Evolutionary conservation across 345 rosid species (phyloP).

Genomic region (Arabidopsis suecica): DNA sequence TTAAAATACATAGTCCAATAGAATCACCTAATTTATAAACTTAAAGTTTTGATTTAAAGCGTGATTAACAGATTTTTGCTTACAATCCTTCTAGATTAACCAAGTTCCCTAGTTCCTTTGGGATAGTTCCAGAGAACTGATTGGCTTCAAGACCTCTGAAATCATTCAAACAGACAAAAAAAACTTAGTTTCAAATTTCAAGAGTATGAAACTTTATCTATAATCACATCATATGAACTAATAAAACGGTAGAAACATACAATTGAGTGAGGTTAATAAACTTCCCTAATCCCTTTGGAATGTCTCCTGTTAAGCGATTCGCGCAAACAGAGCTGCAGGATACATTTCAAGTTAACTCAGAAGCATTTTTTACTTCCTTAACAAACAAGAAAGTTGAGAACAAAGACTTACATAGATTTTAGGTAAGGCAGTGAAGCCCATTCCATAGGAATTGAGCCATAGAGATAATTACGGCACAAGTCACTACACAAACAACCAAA

Average conservation of each 20-base stretch:
- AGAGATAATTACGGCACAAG: slow-evolving; percentile 60
- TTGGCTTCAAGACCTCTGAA: slow-evolving; percentile 68
- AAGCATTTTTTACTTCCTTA: slow-evolving; percentile 5
- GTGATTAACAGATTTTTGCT: slow-evolving; percentile 21
- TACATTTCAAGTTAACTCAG: slow-evolving; percentile 21
- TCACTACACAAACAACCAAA: slow-evolving; percentile 52
- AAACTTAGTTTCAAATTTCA: neutral
- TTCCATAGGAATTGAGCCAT: slow-evolving; percentile 62
- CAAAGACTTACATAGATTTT: slow-evolving; percentile 53
- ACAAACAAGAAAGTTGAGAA: slow-evolving; percentile 23
- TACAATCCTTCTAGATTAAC: slow-evolving; percentile 58
- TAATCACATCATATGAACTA: slow-evolving; percentile 13
- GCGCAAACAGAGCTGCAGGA: slow-evolving; percentile 55
- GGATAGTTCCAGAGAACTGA: slow-evolving; percentile 60
- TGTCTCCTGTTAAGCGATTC: slow-evolving; percentile 62
- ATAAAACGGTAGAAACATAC: slow-evolving; percentile 46
- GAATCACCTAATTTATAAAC: neutral
- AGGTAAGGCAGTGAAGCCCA: slow-evolving; percentile 59
- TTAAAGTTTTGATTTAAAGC: neutral
- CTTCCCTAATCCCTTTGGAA: slow-evolving; percentile 59
- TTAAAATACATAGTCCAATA: neutral
- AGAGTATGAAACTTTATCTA: neutral
- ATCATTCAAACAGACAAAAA: slow-evolving; percentile 1
- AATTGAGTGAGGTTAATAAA: slow-evolving; percentile 53
- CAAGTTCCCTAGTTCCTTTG: slow-evolving; percentile 60